A percentile compares a stretch with the other conserved stretches of the same genome.
Conservation (phyloP, 2,329 filamentous ascomycete genomes). For the Grosmannia clavigera region DNA sequence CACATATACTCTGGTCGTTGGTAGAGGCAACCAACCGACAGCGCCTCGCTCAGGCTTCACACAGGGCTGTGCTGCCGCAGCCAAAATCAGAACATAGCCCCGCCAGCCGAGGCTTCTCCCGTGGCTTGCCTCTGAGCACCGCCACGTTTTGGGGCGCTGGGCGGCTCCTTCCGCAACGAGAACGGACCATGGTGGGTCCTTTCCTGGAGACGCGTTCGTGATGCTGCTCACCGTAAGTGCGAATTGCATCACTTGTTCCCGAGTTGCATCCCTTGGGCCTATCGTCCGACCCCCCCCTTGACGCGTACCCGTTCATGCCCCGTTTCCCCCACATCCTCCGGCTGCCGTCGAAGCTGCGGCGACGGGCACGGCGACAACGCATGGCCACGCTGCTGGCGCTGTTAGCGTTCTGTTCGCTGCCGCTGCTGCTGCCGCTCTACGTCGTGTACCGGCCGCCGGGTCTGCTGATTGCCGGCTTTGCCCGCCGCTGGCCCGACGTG, state of each 20-base stretch:
- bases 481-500: constrained; percentile 62
- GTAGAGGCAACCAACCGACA: no score
- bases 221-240: neutral
- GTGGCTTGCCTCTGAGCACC: no score
- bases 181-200: neutral
- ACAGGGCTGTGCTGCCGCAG: no score
- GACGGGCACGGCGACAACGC: constrained; percentile 44
- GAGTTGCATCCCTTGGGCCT: neutral
- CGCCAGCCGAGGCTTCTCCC: no score
- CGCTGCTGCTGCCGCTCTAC: constrained; percentile 40
- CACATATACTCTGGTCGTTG: no score
- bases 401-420: constrained; percentile 20
- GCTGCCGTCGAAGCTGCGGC: constrained; percentile 42
- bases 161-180: neutral
- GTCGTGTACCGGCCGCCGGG: constrained; percentile 69
- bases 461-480: constrained; percentile 58
- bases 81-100: no score
- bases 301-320: constrained; percentile 16
- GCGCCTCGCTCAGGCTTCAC: no score
- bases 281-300: neutral
- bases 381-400: constrained; percentile 41
- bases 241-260: neutral
- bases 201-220: neutral
- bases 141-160: neutral
- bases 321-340: constrained; percentile 33